These are phyloP conservation scores for Schrenkiella parvula DNA, from an alignment of 345 rosid species.

Conservation along the genomic window DNA sequence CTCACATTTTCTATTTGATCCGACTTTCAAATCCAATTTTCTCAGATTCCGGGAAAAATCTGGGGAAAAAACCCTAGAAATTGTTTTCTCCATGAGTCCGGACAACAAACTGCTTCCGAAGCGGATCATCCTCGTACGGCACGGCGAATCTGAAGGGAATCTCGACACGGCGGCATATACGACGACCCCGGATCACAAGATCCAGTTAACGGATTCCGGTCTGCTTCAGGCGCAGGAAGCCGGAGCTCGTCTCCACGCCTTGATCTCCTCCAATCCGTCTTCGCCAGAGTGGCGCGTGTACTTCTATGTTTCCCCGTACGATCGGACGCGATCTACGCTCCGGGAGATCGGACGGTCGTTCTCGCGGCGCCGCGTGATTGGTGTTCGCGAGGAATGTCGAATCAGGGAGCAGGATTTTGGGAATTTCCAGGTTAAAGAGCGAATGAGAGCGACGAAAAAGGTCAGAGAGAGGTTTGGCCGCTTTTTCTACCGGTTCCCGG, in stretches of 20 bases:
- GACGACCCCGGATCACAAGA: constrained; percentile 85
- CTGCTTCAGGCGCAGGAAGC: constrained; percentile 53
- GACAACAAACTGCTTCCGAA: constrained; percentile 54
- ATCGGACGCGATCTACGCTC: constrained; percentile 82
- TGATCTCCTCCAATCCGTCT: constrained; percentile 38
- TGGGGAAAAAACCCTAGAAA: neutral
- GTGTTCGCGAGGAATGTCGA: constrained; percentile 93
- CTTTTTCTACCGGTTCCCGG: constrained; percentile 90
- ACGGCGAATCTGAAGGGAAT: constrained; percentile 93
- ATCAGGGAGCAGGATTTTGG: constrained; percentile 96
- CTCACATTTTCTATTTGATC: constrained; percentile 2
- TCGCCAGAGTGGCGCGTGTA: constrained; percentile 58
- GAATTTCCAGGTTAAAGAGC: constrained; percentile 81
- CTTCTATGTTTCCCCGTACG: constrained; percentile 95
- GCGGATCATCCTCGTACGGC: constrained; percentile 88
- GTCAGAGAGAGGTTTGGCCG: constrained; percentile 74
- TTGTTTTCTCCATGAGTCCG: constrained; percentile 28
- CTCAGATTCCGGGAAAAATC: constrained; percentile 1
- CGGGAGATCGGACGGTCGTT: constrained; percentile 90
- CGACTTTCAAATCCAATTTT: neutral
- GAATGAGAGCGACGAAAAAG: constrained; percentile 72
- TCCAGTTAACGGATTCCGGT: constrained; percentile 65
- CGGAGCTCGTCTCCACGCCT: constrained; percentile 49
- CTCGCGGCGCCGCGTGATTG: constrained; percentile 63
- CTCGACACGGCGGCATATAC: constrained; percentile 71